These are phyloP conservation scores for Dacryopinax primogenitus DNA, from an alignment of 768 basidiomycete genomes.

Conservation along the genomic window DNA sequence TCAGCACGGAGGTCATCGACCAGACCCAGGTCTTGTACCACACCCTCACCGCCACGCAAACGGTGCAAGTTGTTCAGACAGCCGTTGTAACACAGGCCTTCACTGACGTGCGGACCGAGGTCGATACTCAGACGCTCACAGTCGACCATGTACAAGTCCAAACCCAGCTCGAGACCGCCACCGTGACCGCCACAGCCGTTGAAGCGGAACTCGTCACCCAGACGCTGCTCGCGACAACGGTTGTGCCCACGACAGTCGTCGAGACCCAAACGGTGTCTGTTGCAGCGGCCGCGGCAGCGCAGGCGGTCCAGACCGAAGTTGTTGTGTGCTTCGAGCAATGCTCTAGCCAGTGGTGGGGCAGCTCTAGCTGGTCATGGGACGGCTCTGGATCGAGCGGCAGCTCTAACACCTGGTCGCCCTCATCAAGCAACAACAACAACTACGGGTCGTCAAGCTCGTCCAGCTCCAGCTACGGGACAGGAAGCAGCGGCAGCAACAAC, in stretches of 20 bases:
- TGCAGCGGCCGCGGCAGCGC: constrained; percentile 18
- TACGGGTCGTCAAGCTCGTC: neutral
- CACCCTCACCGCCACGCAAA: constrained; percentile 42
- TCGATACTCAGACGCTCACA: constrained; percentile 39
- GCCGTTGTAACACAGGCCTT: constrained; percentile 29
- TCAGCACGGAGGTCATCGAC: constrained; percentile 54
- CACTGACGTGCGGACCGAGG: constrained; percentile 26
- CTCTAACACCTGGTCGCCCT: neutral
- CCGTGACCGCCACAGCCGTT: constrained; percentile 40
- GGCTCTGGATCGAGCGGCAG: neutral
- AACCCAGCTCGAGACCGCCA: constrained; percentile 32
- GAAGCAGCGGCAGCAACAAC: neutral
- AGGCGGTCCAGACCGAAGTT: constrained; percentile 39
- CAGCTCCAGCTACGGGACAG: neutral
- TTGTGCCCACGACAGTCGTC: constrained; percentile 47
- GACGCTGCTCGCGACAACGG: constrained; percentile 26
- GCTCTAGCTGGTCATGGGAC: constrained; percentile 10
- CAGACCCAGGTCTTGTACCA: constrained; percentile 13
- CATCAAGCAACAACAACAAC: neutral
- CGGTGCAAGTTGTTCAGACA: constrained; percentile 36
- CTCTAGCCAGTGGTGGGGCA: constrained; percentile 41
- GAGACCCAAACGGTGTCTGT: neutral
- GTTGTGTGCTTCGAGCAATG: constrained; percentile 30
- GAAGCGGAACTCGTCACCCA: constrained; percentile 40
- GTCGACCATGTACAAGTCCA: constrained; percentile 40